These are phyloP conservation scores for Senna siamea DNA, from an alignment of 306 rosid genomes.

Conservation along the genomic window DNA sequence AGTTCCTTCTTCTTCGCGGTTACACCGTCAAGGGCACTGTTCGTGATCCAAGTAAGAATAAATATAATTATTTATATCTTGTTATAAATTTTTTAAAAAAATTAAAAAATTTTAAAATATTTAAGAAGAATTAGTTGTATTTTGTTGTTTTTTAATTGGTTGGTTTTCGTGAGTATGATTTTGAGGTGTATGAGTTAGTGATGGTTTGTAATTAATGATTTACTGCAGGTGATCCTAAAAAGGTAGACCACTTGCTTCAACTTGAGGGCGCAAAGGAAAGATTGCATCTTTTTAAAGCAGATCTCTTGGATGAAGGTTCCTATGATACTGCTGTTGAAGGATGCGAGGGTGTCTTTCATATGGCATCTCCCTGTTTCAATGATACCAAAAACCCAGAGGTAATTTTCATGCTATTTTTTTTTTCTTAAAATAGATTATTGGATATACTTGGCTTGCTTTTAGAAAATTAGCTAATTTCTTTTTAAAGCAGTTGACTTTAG, in stretches of 20 bases:
- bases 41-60: conserved; percentile 48
- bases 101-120: too few relatives aligned
- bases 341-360: conserved; percentile 16
- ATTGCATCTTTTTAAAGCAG: not conserved
- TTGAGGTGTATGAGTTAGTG: too few relatives aligned
- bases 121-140: not conserved
- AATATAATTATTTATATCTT: too few relatives aligned
- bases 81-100: too few relatives aligned
- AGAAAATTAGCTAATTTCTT: too few relatives aligned
- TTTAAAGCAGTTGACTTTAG: too few relatives aligned
- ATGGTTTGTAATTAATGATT: not conserved
- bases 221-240: not conserved
- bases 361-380: conserved; percentile 9
- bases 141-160: too few relatives aligned
- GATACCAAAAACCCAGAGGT: conserved; percentile 12
- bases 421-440: not conserved
- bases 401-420: not conserved
- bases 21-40: conserved; percentile 56
- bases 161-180: too few relatives aligned
- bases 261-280: conserved; percentile 28
- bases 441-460: too few relatives aligned
- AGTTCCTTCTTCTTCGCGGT: conserved; percentile 54
- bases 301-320: conserved; percentile 17
- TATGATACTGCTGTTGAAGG: not conserved
- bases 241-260: conserved; percentile 3